Evolutionary conservation across 164 flowering plant species (phyloP).

Genomic region (Aristolochia californica): DNA sequence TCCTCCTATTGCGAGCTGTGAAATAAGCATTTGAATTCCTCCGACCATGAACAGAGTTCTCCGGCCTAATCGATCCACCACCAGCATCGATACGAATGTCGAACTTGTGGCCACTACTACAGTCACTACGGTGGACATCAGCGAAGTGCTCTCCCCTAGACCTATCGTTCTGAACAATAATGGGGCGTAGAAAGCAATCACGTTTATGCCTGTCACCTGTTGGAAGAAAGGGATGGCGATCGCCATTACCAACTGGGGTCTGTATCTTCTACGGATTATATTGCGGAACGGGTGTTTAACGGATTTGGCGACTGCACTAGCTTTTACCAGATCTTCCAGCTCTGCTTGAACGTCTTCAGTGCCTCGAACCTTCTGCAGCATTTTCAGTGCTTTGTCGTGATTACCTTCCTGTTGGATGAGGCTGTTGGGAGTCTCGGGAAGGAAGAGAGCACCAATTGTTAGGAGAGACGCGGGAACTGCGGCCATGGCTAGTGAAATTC

Average conservation of each 20-base stretch:
- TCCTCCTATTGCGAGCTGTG: slow-evolving; percentile 16
- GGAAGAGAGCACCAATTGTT: slow-evolving; percentile 19
- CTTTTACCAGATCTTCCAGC: slow-evolving; percentile 28
- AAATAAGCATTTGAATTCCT: slow-evolving; percentile 16
- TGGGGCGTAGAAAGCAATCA: slow-evolving; percentile 20
- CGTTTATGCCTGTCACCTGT: slow-evolving; percentile 24
- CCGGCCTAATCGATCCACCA: slow-evolving; percentile 16
- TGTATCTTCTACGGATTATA: slow-evolving; percentile 9
- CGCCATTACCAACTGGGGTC: slow-evolving; percentile 23
- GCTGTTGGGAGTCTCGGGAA: slow-evolving; percentile 27
- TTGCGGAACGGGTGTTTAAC: slow-evolving; percentile 6
- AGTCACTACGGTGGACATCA: slow-evolving; percentile 13
- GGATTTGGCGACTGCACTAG: slow-evolving; percentile 9
- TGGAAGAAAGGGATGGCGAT: slow-evolving; percentile 23
- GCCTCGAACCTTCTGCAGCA: slow-evolving; percentile 39
- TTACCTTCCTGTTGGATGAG: slow-evolving; percentile 12
- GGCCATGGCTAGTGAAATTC: slow-evolving; percentile 22
- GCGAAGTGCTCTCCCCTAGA: slow-evolving; percentile 20
- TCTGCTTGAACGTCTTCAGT: slow-evolving; percentile 38
- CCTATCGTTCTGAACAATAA: slow-evolving; percentile 18
- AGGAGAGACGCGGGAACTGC: slow-evolving; percentile 20
- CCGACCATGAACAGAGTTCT: slow-evolving; percentile 14
- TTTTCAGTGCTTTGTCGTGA: slow-evolving; percentile 10
- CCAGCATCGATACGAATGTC: slow-evolving; percentile 13
- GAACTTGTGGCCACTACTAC: slow-evolving; percentile 12